phyloP scores from a whole-genome alignment of 176 grass and related monocot genomes.

The Phoenix roebelenii region DNA sequence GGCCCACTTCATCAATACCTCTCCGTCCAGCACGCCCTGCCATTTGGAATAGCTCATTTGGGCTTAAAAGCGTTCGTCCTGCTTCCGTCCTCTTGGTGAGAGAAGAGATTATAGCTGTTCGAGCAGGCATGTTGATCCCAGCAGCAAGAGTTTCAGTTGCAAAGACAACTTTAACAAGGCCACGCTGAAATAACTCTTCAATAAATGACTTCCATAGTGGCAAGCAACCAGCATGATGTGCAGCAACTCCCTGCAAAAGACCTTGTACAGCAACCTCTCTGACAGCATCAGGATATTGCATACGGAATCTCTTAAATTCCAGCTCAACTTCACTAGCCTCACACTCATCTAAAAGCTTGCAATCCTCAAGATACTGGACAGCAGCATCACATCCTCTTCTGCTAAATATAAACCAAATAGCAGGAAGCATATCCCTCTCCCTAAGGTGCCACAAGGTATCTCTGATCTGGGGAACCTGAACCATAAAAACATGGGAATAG shows the following conservation, averaged over 20 bases:
- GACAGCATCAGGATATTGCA: constrained; percentile 88
- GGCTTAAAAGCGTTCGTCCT: constrained; percentile 60
- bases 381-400: constrained; percentile 97
- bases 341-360: constrained; percentile 79
- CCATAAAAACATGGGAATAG: background rate
- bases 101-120: constrained; percentile 80
- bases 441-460: constrained; percentile 84
- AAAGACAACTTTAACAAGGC: constrained; percentile 95
- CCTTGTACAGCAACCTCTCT: constrained; percentile 73
- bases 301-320: constrained; percentile 76
- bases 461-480: constrained; percentile 91
- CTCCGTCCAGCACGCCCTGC: constrained; percentile 93
- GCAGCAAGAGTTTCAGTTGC: constrained; percentile 97
- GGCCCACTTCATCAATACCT: constrained; percentile 87
- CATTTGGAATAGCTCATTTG: constrained; percentile 94
- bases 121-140: constrained; percentile 98
- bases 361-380: constrained; percentile 93
- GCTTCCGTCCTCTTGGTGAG: constrained; percentile 73
- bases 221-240: constrained; percentile 97
- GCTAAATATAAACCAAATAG: constrained; percentile 99
- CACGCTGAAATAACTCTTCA: constrained; percentile 89
- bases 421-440: constrained; percentile 81
- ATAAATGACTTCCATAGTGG: constrained; percentile 97
- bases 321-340: constrained; percentile 93
- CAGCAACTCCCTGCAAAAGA: constrained; percentile 76